phyloP scores from a whole-genome alignment of 352 stramenopile species.

The Phytopythium aichiense region DNA sequence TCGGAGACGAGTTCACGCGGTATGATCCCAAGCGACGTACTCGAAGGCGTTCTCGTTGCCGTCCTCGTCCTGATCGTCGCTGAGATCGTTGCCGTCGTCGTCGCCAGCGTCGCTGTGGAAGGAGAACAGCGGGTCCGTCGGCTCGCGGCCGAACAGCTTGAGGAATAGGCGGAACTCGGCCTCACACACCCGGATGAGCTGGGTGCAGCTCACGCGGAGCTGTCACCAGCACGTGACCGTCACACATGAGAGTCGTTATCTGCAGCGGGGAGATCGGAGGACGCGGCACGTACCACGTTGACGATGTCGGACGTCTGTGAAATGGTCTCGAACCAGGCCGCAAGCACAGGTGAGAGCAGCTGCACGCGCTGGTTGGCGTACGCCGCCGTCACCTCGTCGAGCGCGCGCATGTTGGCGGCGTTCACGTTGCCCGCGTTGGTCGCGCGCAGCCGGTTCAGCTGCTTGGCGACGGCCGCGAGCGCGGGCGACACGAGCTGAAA shows the following conservation, averaged over 20 bases:
- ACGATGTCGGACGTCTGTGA: conserved; percentile 67
- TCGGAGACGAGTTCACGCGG: background rate
- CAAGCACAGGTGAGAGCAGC: conserved; percentile 51
- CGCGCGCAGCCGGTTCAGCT: conserved; percentile 46
- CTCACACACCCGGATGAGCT: conserved; percentile 69
- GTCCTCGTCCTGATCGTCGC: conserved; percentile 31
- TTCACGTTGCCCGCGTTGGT: conserved; percentile 25
- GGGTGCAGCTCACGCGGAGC: conserved; percentile 59
- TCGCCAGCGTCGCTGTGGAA: conserved; percentile 14
- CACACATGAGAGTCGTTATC: background rate
- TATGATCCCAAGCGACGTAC: conserved; percentile 24
- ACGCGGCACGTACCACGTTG: conserved; percentile 30
- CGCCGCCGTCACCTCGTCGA: conserved; percentile 49
- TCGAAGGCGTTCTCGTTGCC: conserved; percentile 60
- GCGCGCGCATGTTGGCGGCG: conserved; percentile 33
- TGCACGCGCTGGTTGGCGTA: conserved; percentile 59
- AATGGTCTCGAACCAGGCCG: conserved; percentile 41
- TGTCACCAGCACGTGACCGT: conserved; percentile 9
- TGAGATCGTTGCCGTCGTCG: conserved; percentile 21
- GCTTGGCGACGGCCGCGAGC: conserved; percentile 49
- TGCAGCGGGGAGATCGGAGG: background rate
- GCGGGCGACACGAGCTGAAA: conserved; percentile 70
- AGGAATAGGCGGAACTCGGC: conserved; percentile 70
- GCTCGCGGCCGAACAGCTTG: conserved; percentile 63
- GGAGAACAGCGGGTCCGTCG: conserved; percentile 49